Base-by-base conservation (phyloP, 2,329 filamentous ascomycete species). In the Phaeosphaeria sp. region DNA sequence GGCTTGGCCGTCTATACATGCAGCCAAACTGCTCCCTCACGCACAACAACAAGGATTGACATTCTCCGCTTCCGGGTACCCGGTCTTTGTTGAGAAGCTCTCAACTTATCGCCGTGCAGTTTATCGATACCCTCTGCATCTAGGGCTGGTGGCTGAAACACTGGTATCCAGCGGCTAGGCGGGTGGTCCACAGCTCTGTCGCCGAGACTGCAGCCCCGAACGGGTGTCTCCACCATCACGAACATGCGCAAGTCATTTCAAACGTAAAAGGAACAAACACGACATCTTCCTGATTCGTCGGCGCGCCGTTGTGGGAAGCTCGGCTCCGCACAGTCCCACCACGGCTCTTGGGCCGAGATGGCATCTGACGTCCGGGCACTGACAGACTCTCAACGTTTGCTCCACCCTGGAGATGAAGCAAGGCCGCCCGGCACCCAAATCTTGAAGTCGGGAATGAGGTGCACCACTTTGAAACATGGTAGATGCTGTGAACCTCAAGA, bases 91-190 rank as follows among this genome's bases (percentile, higher is more conserved):
- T 61, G 58, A 51, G 58, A 57, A 17, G 53, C 45, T 43, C 56
- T 57, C 47, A 52, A 57, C 43, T 49, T 53, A 56, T 60, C 52
- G 33, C 52, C 51, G 57, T 56, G 55, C 25, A 57, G 36, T 55
- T 57, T 66, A 60, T 64, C 63, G 63, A 60, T 66, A 66, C 50
- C 50, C 33, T 47, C 45, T 55, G 42, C 46, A 51, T 22, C 48
- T 57, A 56, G 40, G 53, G 54, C 50, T 56, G 52, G 46, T 56
- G 53, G 58, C 59, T 64, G 63, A 66, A 66, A 66, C 63, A 53
- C 52, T 57, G 61, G 63, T n/a, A 53, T 25, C 25, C 39, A 42
- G 55, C 56, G 63, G 56, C 55, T 60, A n/a, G 15, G 59, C 56
- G 55, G 56, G 45, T 48, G 43, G 53, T 54, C 55, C 53, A 56